These are phyloP conservation scores for Fusarium denticulatum DNA, from an alignment of 2,329 filamentous ascomycete genomes.

Conservation along the genomic window DNA sequence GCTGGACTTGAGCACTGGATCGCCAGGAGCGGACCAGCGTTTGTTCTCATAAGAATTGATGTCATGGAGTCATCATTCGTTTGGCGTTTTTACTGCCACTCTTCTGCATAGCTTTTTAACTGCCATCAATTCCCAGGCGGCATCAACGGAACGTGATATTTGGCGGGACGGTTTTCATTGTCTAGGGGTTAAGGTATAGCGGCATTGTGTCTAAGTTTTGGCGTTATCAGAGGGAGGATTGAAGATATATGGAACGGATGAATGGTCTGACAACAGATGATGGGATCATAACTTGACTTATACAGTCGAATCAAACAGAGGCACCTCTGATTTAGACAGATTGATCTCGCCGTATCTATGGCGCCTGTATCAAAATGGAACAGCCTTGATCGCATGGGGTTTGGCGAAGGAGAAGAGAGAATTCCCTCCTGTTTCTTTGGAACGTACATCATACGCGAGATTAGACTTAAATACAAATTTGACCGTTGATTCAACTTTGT, in stretches of 20 bases:
- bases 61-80: conserved; percentile 25
- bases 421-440: neutral
- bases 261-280: neutral
- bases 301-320: neutral
- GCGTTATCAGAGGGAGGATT: conserved; percentile 32
- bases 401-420: neutral
- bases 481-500: neutral
- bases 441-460: neutral
- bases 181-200: conserved; percentile 4
- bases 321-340: neutral
- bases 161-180: conserved; percentile 24
- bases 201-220: conserved; percentile 34
- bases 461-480: neutral
- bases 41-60: conserved; percentile 40
- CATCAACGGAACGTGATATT: conserved; percentile 34
- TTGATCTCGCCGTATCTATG: neutral
- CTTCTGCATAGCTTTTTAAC: conserved; percentile 40
- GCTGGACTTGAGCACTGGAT: conserved; percentile 46
- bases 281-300: neutral
- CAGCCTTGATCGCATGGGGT: neutral
- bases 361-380: neutral
- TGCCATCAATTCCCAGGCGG: conserved; percentile 33
- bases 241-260: conserved; percentile 31
- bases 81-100: conserved; percentile 30
- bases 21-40: conserved; percentile 35